Percentiles rank a stretch among this genome's conserved stretches.
Conservation (phyloP, 495 filamentous ascomycete genomes). For the Tuber calosporum region DNA sequence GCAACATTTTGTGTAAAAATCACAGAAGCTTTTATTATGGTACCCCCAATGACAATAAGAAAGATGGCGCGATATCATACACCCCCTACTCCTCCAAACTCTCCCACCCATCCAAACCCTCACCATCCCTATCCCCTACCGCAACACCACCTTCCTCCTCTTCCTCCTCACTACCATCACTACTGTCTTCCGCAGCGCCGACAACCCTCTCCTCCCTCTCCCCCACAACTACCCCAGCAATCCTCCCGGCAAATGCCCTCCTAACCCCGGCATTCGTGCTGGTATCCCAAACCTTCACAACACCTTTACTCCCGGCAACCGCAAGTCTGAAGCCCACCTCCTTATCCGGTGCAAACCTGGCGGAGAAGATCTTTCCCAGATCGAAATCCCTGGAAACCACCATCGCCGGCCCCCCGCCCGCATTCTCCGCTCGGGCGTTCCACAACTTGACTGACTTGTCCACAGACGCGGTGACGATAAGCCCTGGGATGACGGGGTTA, state of each 20-base stretch:
- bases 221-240: slow-evolving; percentile 49
- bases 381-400: slow-evolving; percentile 86
- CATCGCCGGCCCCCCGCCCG: slow-evolving; percentile 61
- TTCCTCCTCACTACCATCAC: slow-evolving; percentile 56
- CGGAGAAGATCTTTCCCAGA: slow-evolving; percentile 89
- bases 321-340: slow-evolving; percentile 86
- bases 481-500: slow-evolving; percentile 80
- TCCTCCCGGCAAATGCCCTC: slow-evolving; percentile 68
- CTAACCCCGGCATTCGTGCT: slow-evolving; percentile 89
- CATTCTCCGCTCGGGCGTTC: slow-evolving; percentile 64
- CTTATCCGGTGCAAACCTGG: slow-evolving; percentile 76
- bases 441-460: slow-evolving; percentile 95
- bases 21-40: neutral
- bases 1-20: neutral
- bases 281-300: slow-evolving; percentile 93
- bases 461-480: slow-evolving; percentile 81
- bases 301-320: slow-evolving; percentile 89
- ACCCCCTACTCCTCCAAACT: slow-evolving; percentile 70
- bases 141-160: slow-evolving; percentile 52
- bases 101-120: slow-evolving; percentile 61
- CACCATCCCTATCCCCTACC: slow-evolving; percentile 43
- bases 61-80: neutral
- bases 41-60: neutral
- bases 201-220: slow-evolving; percentile 70
- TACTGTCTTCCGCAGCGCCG: slow-evolving; percentile 58